phyloP scores from a whole-genome alignment of 768 basidiomycete species.

The Pleurotus cornucopiae region DNA sequence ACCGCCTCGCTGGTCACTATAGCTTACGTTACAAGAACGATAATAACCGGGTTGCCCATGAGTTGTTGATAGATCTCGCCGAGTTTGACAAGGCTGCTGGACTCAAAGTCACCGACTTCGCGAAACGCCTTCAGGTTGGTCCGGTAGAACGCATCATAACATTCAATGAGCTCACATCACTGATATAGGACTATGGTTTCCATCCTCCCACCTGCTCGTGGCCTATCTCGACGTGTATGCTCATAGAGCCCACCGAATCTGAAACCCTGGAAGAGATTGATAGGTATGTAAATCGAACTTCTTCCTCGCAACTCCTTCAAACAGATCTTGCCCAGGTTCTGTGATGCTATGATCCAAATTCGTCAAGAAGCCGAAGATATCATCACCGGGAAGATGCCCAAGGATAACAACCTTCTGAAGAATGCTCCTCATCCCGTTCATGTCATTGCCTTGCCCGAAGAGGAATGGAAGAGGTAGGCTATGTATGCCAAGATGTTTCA shows the following conservation, averaged over 20 bases:
- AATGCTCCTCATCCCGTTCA: conserved; percentile 92
- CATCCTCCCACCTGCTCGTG: conserved; percentile 98
- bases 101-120: conserved; percentile 92
- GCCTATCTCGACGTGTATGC: conserved; percentile 96
- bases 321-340: conserved; percentile 58
- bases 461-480: conserved; percentile 81
- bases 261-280: conserved; percentile 93
- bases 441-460: conserved; percentile 64
- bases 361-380: conserved; percentile 89
- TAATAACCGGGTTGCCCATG: conserved; percentile 92
- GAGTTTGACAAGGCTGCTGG: conserved; percentile 92
- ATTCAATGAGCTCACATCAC: not conserved
- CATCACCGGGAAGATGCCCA: conserved; percentile 80
- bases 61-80: conserved; percentile 89
- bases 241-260: conserved; percentile 97
- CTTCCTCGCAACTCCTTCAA: not conserved
- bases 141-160: not conserved
- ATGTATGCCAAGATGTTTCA: not conserved
- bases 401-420: conserved; percentile 86
- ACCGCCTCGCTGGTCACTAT: conserved; percentile 80
- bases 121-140: conserved; percentile 85
- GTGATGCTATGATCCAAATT: conserved; percentile 98
- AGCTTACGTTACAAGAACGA: conserved; percentile 85
- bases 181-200: conserved; percentile 77
- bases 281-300: conserved; percentile 37